Percentiles rank a stretch among this genome's conserved stretches.
phyloP scores from a whole-genome alignment of 257 asterid genomes.

The Solanum habrochaites region DNA sequence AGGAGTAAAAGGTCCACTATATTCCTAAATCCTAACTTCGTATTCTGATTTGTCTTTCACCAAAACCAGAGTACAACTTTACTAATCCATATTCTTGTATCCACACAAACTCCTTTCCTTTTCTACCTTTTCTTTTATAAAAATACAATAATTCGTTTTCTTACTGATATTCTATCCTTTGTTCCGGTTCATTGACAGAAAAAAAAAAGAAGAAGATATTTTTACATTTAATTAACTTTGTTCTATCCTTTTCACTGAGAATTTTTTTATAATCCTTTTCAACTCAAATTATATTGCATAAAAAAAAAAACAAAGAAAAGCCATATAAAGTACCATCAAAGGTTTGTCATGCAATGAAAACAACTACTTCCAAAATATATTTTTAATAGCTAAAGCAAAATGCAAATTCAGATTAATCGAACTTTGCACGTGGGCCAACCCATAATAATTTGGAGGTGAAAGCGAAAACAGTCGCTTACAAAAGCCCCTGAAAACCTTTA shows the following conservation, averaged over 20 bases:
- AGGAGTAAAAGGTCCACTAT: neutral
- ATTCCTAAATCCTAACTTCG: neutral
- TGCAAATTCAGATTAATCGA: rapidly evolving
- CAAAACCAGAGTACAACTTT: neutral
- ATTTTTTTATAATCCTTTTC: neutral
- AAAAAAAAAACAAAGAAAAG: too few species aligned
- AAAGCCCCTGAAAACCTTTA: conserved; percentile 18
- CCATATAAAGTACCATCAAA: too few species aligned
- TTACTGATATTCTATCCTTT: neutral
- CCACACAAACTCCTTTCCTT: neutral
- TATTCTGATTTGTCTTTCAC: neutral
- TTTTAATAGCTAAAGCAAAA: rapidly evolving
- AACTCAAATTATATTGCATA: neutral
- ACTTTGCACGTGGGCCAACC: conserved; percentile 21
- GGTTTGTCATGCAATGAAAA: too few species aligned
- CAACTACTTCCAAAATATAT: too few species aligned
- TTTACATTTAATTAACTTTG: neutral
- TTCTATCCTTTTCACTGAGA: neutral
- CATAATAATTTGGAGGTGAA: conserved; percentile 36
- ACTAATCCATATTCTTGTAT: neutral
- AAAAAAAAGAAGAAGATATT: neutral
- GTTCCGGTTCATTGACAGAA: neutral
- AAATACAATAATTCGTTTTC: neutral
- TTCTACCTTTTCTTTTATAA: neutral
- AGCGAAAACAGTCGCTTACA: conserved; percentile 40